Evolutionary conservation across 202 grass and related monocot species (phyloP).

Genomic region (Eragrostis tef): DNA sequence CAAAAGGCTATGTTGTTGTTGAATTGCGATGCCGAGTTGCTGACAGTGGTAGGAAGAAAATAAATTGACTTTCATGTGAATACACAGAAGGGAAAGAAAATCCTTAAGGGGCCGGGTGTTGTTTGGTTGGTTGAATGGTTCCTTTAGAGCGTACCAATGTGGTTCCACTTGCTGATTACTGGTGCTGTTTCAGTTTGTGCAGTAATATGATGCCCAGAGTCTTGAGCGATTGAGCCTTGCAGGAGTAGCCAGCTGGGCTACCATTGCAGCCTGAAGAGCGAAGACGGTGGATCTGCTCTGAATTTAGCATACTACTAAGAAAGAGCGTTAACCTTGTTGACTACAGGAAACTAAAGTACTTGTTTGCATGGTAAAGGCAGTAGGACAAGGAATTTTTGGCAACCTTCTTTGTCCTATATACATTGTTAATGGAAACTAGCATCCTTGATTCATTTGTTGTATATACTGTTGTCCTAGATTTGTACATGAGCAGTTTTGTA

Average conservation of each 20-base stretch:
- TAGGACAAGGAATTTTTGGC: conserved; percentile 19
- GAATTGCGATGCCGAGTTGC: not conserved
- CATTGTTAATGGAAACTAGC: not conserved
- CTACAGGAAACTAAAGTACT: not conserved
- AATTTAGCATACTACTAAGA: conserved; percentile 18
- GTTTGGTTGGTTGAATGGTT: not conserved
- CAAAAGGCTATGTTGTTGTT: too few relatives aligned
- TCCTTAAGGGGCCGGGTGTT: too few relatives aligned
- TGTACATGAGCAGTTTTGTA: conserved; percentile 29
- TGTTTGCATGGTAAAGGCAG: not conserved
- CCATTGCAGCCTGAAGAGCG: conserved; percentile 9
- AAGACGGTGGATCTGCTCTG: not conserved
- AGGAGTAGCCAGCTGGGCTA: not conserved
- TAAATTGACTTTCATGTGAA: too few relatives aligned
- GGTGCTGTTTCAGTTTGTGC: conserved; percentile 15
- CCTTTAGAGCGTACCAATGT: conserved; percentile 15
- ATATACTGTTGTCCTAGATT: conserved; percentile 44
- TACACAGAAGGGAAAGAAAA: too few relatives aligned
- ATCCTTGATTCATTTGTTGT: conserved; percentile 23
- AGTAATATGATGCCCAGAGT: conserved; percentile 30
- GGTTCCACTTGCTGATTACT: conserved; percentile 22
- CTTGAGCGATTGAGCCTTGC: not conserved
- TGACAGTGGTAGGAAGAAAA: not conserved
- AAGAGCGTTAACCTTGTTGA: conserved; percentile 1
- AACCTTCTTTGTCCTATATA: conserved; percentile 15